Percentiles rank a stretch among this genome's conserved stretches.
Conservation (phyloP, 345 rosid species). For the Raphanus sativus region DNA sequence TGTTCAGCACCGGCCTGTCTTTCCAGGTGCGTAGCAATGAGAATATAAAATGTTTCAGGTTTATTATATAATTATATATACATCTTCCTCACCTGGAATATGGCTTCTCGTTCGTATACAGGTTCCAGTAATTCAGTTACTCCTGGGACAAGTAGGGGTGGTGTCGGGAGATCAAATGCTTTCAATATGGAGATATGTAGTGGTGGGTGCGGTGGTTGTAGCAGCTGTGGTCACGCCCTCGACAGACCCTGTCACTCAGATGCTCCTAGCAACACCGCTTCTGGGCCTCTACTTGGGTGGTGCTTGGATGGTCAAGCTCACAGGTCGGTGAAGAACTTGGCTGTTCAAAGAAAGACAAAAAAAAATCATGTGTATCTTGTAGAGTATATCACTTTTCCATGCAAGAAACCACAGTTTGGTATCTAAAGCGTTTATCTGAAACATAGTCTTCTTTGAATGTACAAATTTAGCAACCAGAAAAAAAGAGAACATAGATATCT, state of each 20-base stretch:
- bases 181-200: conserved; percentile 94
- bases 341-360: conserved; percentile 6
- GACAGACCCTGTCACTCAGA: conserved; percentile 94
- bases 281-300: conserved; percentile 93
- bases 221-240: conserved; percentile 97
- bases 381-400: conserved; percentile 22
- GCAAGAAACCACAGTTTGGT: conserved; percentile 24
- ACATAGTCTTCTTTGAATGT: not conserved
- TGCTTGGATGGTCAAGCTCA: conserved; percentile 86
- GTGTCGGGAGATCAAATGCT: conserved; percentile 94
- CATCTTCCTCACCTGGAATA: conserved; percentile 8
- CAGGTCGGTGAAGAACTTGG: conserved; percentile 57
- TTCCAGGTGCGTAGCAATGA: conserved; percentile 67
- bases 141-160: conserved; percentile 85
- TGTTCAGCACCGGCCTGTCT: conserved; percentile 98
- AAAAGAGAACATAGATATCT: not conserved
- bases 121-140: conserved; percentile 97
- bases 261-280: conserved; percentile 88
- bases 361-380: conserved; percentile 16
- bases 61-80: not conserved
- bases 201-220: conserved; percentile 87
- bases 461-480: conserved; percentile 3
- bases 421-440: not conserved
- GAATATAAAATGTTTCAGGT: not conserved
- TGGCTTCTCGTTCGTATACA: conserved; percentile 32